A percentile compares a stretch with the other conserved stretches of the same genome.
Evolutionary conservation across 2,329 filamentous ascomycete genomes (phyloP).

Genomic region (Aspergillus brunneoviolaceus): DNA sequence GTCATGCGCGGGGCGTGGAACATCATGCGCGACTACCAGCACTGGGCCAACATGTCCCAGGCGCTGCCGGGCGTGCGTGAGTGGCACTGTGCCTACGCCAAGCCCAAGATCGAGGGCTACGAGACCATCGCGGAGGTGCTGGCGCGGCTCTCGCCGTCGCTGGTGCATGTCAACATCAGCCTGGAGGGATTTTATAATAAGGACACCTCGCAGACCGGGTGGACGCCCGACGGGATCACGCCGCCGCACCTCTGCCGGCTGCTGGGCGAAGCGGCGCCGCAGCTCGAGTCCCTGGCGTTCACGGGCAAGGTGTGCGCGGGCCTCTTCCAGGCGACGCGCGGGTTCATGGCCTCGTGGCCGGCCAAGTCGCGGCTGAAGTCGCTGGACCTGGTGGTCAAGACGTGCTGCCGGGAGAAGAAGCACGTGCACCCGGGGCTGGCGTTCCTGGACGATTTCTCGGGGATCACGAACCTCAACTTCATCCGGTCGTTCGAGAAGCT

Average conservation of each 20-base stretch:
- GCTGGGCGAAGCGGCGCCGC: slow-evolving; percentile 60
- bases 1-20: slow-evolving; percentile 78
- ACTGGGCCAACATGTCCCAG: slow-evolving; percentile 62
- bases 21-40: slow-evolving; percentile 62
- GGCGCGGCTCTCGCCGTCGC: slow-evolving; percentile 54
- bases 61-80: slow-evolving; percentile 65
- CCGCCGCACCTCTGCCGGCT: slow-evolving; percentile 65
- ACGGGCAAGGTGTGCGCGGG: slow-evolving; percentile 69
- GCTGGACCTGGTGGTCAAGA: slow-evolving; percentile 71
- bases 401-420: slow-evolving; percentile 60
- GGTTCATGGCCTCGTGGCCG: slow-evolving; percentile 49
- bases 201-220: slow-evolving; percentile 60
- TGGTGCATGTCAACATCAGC: slow-evolving; percentile 66
- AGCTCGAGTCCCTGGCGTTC: slow-evolving; percentile 67
- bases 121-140: slow-evolving; percentile 67
- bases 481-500: slow-evolving; percentile 70
- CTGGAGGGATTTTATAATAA: slow-evolving; percentile 71
- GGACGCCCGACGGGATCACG: slow-evolving; percentile 43
- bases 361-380: slow-evolving; percentile 54
- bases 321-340: slow-evolving; percentile 64
- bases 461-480: slow-evolving; percentile 70
- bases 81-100: slow-evolving; percentile 59
- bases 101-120: slow-evolving; percentile 72
- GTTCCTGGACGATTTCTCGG: slow-evolving; percentile 63
- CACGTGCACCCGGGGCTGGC: slow-evolving; percentile 34